These are phyloP conservation scores for Sutorius australiensis DNA, from an alignment of 768 basidiomycete genomes.

Conservation along the genomic window DNA sequence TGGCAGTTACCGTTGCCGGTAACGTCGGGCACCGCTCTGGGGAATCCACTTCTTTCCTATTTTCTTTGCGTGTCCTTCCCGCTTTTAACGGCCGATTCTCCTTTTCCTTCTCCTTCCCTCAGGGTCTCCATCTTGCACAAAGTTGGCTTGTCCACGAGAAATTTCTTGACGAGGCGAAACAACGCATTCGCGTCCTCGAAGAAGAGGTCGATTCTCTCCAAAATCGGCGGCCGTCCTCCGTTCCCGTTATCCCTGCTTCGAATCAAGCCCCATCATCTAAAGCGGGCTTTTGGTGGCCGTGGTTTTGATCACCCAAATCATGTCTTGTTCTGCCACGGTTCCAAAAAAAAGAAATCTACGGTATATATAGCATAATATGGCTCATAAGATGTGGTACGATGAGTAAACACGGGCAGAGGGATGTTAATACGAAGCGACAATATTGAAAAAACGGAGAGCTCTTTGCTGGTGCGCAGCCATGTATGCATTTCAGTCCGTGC, in stretches of 20 bases:
- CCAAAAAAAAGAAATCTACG: conserved; percentile 1
- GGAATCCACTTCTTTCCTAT: conserved; percentile 1
- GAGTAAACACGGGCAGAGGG: neutral
- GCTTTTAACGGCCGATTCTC: conserved; percentile 13
- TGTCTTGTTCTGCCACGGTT: neutral
- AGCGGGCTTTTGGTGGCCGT: conserved; percentile 23
- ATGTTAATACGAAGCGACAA: neutral
- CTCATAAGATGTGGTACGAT: neutral
- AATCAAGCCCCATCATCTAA: neutral
- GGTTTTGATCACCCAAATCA: neutral
- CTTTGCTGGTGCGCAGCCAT: neutral
- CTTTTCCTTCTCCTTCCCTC: conserved; percentile 1
- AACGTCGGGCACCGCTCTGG: conserved; percentile 8
- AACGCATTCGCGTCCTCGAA: conserved; percentile 54
- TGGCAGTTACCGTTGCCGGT: conserved; percentile 1
- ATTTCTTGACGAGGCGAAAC: conserved; percentile 58
- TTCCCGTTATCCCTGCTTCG: conserved; percentile 1
- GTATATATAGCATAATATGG: conserved; percentile 14
- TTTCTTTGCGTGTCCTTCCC: neutral
- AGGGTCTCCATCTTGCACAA: conserved; percentile 68
- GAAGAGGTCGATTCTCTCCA: conserved; percentile 46
- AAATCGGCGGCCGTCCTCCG: conserved; percentile 3
- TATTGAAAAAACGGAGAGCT: neutral
- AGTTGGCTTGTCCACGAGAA: conserved; percentile 66
- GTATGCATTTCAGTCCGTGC: conserved; percentile 14